Evolutionary conservation across 2,329 filamentous ascomycete species (phyloP), one percentile per base, ranked within the genome.

Genomic region (Hypoxylon sp.): DNA sequence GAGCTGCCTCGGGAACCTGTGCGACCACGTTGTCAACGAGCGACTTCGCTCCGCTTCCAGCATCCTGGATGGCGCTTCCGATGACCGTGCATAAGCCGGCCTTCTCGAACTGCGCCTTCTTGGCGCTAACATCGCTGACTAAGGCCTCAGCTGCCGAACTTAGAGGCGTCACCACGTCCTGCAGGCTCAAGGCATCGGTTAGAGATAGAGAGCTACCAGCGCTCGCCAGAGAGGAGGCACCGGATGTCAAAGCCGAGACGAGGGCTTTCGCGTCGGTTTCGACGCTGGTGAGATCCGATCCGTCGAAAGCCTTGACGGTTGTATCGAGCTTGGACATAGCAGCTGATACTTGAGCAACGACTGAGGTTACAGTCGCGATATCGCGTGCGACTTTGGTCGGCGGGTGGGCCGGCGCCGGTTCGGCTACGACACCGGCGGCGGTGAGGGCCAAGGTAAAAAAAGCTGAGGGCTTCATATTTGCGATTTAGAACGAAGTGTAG

Each of bases 301-400:
- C 69, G 30, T 67, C 57, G 62, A 76, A 77, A n/a, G 71, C 64
- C 63, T 78, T 75, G 19, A 78, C 75, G 0, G 75, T 68, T 1
- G 38, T 70, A 68, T 77, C 76, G 25, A 78, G 75, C 49, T 76
- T 63, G 30, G 64, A 53, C 13, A 78, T 71, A 7, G 76, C 75
- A 25, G 49, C 58, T 0, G 72, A 72, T 36, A 76, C 72, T 45
- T 74, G 63, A 1, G 63, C 56, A 13, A 74, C 65, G 34, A 73
- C 72, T 3, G 68, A 72, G 4, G 63, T 67, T 41, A 78, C 72
- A 1, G 71, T 65, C 10, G 68, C 69, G 2, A 75, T 55, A 60
- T 71, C 76, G 9, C 72, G 68, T 34, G 38, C 34, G 28, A 68
- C 71, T 13, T 68, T 63, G 7, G 69, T 71, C 0, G 65, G 68